Base-by-base conservation (phyloP, 2,329 filamentous ascomycete genomes). In the Chaetomium sp. region DNA sequence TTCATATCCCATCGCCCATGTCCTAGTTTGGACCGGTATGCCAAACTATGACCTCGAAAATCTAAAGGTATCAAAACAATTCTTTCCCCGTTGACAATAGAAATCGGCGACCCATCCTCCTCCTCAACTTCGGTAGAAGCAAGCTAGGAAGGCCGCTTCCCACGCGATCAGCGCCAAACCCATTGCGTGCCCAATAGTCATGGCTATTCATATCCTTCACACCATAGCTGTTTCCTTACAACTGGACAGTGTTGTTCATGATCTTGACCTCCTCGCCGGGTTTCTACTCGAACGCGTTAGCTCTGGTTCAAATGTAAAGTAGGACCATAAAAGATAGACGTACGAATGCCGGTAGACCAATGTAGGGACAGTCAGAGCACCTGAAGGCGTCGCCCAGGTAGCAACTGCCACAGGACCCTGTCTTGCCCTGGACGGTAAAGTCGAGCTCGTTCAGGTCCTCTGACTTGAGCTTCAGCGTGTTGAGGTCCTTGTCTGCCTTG, bases 371-470 rank as follows among this genome's bases (percentile, higher is more conserved):
- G 72, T 82, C 87, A 57, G 87, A 87, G 75, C 90, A 92, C 49
- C 90, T 82, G 80, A 93, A 93, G 3, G 95, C 94, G 77, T 98
- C 94, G 58, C 95, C 95, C 19, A 99, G 83, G 31, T 93, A 90
- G 78, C 95, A 98, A 78, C 94, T 97, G 31, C 92, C 92, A 77
- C 95, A 99, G 21, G 91, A 96, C 62, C 95, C 94, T 6, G 94
- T 91, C 81, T 97, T 98, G 71, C 95, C 95, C 78, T 96, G 85
- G n/a, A 98, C 92, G 0, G 95, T 99, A 75, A 99, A 98, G 78
- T 99, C 95, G 9, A 98, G 84, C 56, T 98, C 94, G 59, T 86
- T 88, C 57, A 99, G 80, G 75, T 99, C 95, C 72, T 92, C 88
- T 0, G 87, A 81, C 57, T 84, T 86, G 59, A 97, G 82, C 78